A percentile compares a stretch with the other conserved stretches of the same genome.
Conservation (phyloP, 441 rosid genomes). For the Capsella rubella region DNA sequence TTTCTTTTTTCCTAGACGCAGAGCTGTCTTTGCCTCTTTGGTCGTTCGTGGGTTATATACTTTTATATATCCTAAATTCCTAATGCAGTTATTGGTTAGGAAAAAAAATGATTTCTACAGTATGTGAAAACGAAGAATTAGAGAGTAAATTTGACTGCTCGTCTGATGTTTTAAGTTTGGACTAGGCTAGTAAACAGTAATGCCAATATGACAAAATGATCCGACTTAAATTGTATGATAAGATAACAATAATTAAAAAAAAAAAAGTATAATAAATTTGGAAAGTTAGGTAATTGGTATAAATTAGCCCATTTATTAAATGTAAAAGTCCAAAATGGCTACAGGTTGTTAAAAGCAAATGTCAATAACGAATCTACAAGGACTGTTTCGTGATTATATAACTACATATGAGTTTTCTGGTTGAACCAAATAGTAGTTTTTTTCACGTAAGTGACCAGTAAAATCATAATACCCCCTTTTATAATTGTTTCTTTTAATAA, state of each 20-base stretch:
- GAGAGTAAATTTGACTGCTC: not conserved
- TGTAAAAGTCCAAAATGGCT: conserved; percentile 21
- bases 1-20: conserved; percentile 28
- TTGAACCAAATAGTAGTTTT: not conserved
- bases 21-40: conserved; percentile 24
- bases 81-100: not conserved
- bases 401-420: not conserved
- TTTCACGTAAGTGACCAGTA: conserved; percentile 7
- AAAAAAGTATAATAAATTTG: not conserved
- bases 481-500: not conserved
- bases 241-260: not conserved
- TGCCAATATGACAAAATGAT: not conserved
- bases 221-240: not conserved
- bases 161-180: conserved; percentile 2
- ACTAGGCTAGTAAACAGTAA: not conserved
- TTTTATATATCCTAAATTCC: not conserved
- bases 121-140: not conserved
- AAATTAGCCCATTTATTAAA: not conserved
- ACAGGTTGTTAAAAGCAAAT: conserved; percentile 5
- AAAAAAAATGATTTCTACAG: not conserved
- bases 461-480: not conserved
- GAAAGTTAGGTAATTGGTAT: conserved; percentile 14
- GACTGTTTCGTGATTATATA: not conserved
- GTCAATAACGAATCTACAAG: conserved; percentile 11
- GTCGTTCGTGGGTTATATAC: conserved; percentile 21